These are phyloP conservation scores for Graphium sp. DNA, from an alignment of 2,329 filamentous ascomycete genomes.

Conservation along the genomic window DNA sequence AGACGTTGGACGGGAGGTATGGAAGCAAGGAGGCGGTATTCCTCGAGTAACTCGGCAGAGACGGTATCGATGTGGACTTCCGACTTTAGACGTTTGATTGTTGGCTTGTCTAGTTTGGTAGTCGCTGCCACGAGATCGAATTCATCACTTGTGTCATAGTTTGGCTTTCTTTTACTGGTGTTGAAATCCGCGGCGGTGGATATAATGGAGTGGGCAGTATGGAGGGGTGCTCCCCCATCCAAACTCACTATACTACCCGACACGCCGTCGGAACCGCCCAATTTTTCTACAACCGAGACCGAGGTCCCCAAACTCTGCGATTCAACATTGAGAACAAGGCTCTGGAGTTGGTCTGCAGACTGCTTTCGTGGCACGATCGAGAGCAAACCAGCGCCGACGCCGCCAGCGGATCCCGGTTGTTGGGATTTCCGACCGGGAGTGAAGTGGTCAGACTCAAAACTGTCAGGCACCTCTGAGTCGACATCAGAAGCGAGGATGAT, in stretches of 20 bases:
- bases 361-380: conserved; percentile 9
- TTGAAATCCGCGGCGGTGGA: conserved; percentile 16
- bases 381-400: neutral
- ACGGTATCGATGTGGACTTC: conserved; percentile 20
- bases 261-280: no score
- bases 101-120: conserved; percentile 21
- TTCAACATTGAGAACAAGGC: conserved; percentile 30
- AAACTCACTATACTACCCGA: neutral
- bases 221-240: neutral
- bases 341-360: conserved; percentile 31
- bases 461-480: conserved; percentile 12
- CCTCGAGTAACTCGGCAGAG: conserved; percentile 18
- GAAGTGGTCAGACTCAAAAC: conserved; percentile 5
- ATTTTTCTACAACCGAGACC: conserved; percentile 23
- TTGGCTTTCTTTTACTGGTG: conserved; percentile 38
- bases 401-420: neutral
- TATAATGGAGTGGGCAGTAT: no score
- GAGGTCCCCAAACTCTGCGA: conserved; percentile 39
- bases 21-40: conserved; percentile 27
- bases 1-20: conserved; percentile 30
- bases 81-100: conserved; percentile 38
- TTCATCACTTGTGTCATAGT: conserved; percentile 33
- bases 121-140: conserved; percentile 17
- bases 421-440: conserved; percentile 3
- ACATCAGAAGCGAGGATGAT: conserved; percentile 9